phyloP scores from a whole-genome alignment of 805 yeast genomes.

The Gaillardinia entomophila region DNA sequence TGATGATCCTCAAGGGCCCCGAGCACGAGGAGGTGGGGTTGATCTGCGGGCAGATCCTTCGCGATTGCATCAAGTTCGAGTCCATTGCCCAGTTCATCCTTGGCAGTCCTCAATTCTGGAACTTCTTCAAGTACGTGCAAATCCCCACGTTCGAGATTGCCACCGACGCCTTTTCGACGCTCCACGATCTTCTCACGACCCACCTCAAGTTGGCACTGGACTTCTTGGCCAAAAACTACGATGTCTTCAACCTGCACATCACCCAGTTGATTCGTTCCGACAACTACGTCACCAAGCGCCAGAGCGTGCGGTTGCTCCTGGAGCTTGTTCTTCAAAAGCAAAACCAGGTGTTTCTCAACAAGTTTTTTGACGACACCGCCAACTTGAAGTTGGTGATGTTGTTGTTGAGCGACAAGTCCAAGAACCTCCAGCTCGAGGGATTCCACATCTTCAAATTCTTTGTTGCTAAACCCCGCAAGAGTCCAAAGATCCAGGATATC shows the following conservation, averaged over 20 bases:
- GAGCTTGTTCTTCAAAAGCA: slow-evolving; percentile 66
- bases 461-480: slow-evolving; percentile 92
- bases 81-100: slow-evolving; percentile 56
- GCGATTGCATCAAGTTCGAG: slow-evolving; percentile 83
- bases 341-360: slow-evolving; percentile 66
- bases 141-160: slow-evolving; percentile 80
- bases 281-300: slow-evolving; percentile 90
- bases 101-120: slow-evolving; percentile 66
- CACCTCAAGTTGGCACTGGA: slow-evolving; percentile 68
- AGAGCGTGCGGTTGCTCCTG: slow-evolving; percentile 71
- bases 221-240: slow-evolving; percentile 58
- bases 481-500: slow-evolving; percentile 74
- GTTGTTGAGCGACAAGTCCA: slow-evolving; percentile 79
- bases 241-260: slow-evolving; percentile 53
- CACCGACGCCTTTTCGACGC: slow-evolving; percentile 80
- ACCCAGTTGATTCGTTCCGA: slow-evolving; percentile 68
- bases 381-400: slow-evolving; percentile 85
- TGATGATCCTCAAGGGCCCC: slow-evolving; percentile 61
- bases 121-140: slow-evolving; percentile 71
- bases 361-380: slow-evolving; percentile 74
- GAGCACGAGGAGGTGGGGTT: slow-evolving; percentile 70
- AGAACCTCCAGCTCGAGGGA: slow-evolving; percentile 83
- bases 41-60: slow-evolving; percentile 68
- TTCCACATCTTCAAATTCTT: slow-evolving; percentile 91
- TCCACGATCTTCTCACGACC: slow-evolving; percentile 59